A percentile compares a stretch with the other conserved stretches of the same genome.
Evolutionary conservation across 371 early-diverging fungal species (phyloP).

Genomic region (Haplosporangium sp.): DNA sequence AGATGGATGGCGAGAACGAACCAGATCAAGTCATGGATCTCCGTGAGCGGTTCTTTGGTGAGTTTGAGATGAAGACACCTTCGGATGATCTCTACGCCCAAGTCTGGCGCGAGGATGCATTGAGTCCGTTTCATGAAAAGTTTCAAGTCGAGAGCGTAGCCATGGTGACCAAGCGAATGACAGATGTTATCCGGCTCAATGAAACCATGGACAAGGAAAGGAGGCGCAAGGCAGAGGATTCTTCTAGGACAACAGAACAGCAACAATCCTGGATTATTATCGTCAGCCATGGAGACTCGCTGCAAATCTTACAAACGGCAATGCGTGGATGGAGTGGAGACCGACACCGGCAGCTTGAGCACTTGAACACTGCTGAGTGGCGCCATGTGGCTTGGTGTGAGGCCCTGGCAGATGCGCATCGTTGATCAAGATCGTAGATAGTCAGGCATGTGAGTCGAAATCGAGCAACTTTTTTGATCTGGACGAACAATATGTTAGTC

Average conservation of each 20-base stretch:
- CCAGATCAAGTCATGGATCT: slow-evolving; percentile 11
- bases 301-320: slow-evolving; percentile 49
- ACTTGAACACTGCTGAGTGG: slow-evolving; percentile 41
- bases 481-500: no score
- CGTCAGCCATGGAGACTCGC: slow-evolving; percentile 53
- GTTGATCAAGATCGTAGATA: no score
- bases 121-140: slow-evolving; percentile 23
- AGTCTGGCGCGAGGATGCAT: slow-evolving; percentile 35
- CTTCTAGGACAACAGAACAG: background rate
- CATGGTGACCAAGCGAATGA: slow-evolving; percentile 26
- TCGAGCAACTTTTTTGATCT: background rate
- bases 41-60: slow-evolving; percentile 52
- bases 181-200: slow-evolving; percentile 18
- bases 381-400: slow-evolving; percentile 40
- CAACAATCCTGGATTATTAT: slow-evolving; percentile 24
- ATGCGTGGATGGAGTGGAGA: slow-evolving; percentile 49
- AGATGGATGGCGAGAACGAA: background rate
- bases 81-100: slow-evolving; percentile 29
- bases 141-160: slow-evolving; percentile 43
- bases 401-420: slow-evolving; percentile 15
- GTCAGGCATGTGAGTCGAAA: background rate
- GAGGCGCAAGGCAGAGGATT: background rate
- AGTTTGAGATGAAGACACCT: slow-evolving; percentile 41
- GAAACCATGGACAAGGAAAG: slow-evolving; percentile 6
- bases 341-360: slow-evolving; percentile 43